Evolutionary conservation across 2,329 filamentous ascomycete genomes (phyloP), one percentile per base, ranked within the genome.

Genomic region (Diaporthe eres): DNA sequence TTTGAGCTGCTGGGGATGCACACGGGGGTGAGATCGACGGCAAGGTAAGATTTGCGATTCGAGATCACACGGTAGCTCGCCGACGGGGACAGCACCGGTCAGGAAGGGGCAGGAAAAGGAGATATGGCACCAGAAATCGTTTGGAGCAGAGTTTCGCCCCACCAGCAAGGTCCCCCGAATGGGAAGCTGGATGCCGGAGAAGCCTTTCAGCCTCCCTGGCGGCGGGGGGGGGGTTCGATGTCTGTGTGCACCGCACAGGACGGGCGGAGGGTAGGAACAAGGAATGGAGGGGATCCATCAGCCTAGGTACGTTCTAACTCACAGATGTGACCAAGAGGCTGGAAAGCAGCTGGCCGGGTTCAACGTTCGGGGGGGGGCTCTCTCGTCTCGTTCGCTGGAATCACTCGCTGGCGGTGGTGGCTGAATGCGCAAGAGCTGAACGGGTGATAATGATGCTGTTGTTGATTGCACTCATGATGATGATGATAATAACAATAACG

Each of bases 11-110:
- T 57, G 25, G 61, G 61, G 61, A 1, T 13, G 19, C 25, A 34
- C 25, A 28, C 53, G 25, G 53, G 53, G 71, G n/a, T 34, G 51
- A 31, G 67, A 72, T 51, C 65, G 55, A 75, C 65, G 49, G 28
- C 51, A 60, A 39, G 42, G n/a, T 63, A 71, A 60, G 51, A 68
- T 65, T 47, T 44, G 51, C 51, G 72, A 37, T 34, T 39, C 61
- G 61, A 68, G 63, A 49, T 60, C 72, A 71, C 63, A 71, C 37
- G 53, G 68, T 44, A 72, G 55, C 68, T 72, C 31, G 51, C 55
- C 68, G 68, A 60, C 37, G 53, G 37, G 61, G 42, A 71, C 39
- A 57, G 34, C 58, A 68, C 22, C 44, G 51, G 31, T 12, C 42
- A 63, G 15, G 39, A 31, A 13, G 61, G 17, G 72, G 22, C 12